phyloP scores from a whole-genome alignment of 768 basidiomycete species.

The Terana coerulea region DNA sequence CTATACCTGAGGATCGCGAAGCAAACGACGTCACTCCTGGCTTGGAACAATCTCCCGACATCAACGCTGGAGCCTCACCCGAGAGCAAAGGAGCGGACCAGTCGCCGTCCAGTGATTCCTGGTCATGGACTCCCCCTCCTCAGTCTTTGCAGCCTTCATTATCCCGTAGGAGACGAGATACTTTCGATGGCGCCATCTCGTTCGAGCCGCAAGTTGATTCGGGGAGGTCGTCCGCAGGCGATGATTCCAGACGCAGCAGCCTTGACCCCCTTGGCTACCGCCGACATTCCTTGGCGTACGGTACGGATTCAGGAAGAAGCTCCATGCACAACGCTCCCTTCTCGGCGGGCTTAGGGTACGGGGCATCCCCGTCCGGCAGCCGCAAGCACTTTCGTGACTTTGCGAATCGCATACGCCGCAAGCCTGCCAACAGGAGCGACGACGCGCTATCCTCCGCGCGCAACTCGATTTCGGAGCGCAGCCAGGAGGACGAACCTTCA shows the following conservation, averaged over 20 bases:
- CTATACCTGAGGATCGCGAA: slow-evolving; percentile 41
- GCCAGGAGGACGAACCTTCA: slow-evolving; percentile 14
- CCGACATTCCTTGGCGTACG: slow-evolving; percentile 13
- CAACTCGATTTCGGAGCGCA: slow-evolving; percentile 42
- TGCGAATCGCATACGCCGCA: slow-evolving; percentile 32
- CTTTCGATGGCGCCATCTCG: slow-evolving; percentile 48
- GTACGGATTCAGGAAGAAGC: slow-evolving; percentile 25
- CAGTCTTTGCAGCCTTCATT: slow-evolving; percentile 38
- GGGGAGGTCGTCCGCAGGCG: slow-evolving; percentile 43
- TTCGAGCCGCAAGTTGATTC: slow-evolving; percentile 55
- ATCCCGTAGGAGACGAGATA: slow-evolving; percentile 25
- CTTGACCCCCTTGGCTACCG: slow-evolving; percentile 30
- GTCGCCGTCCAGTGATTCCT: slow-evolving; percentile 21
- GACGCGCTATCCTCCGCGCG: slow-evolving; percentile 43
- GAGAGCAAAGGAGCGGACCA: slow-evolving; percentile 9
- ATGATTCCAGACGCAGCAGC: slow-evolving; percentile 39
- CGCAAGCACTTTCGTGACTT: slow-evolving; percentile 36
- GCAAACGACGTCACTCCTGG: slow-evolving; percentile 8
- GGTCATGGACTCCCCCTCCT: slow-evolving; percentile 33
- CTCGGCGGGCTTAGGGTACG: slow-evolving; percentile 32
- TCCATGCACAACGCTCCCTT: slow-evolving; percentile 34
- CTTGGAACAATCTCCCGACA: slow-evolving; percentile 13
- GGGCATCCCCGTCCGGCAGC: slow-evolving; percentile 43
- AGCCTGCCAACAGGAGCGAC: slow-evolving; percentile 38
- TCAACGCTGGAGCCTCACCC: slow-evolving; percentile 13